phyloP scores from a whole-genome alignment of 495 filamentous ascomycete genomes.

The Talaromyces stipitatus region DNA sequence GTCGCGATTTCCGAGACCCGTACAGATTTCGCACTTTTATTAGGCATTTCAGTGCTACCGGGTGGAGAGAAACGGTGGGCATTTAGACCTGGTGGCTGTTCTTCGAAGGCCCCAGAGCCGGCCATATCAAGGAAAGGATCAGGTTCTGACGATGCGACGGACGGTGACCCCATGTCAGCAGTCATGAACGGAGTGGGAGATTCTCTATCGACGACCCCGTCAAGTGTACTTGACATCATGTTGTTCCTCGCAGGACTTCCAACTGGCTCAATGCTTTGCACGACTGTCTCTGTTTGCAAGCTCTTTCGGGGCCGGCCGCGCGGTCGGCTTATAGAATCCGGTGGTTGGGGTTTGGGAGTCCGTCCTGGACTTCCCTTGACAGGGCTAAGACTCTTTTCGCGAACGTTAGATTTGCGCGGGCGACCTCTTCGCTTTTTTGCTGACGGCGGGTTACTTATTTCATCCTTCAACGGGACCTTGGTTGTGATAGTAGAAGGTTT shows the following conservation, averaged over 20 bases:
- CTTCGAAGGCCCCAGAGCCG: slow-evolving; percentile 4
- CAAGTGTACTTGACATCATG: neutral
- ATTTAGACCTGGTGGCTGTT: slow-evolving; percentile 9
- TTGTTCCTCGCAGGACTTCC: slow-evolving; percentile 13
- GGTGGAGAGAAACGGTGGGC: slow-evolving; percentile 8
- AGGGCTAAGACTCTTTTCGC: slow-evolving; percentile 24
- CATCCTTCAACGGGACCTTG: slow-evolving; percentile 48
- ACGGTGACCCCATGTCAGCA: neutral
- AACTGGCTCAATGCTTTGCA: slow-evolving; percentile 5
- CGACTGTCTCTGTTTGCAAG: slow-evolving; percentile 11
- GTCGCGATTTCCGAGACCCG: neutral
- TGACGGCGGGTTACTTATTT: slow-evolving; percentile 19
- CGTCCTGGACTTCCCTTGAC: slow-evolving; percentile 25
- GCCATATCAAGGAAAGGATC: slow-evolving; percentile 6
- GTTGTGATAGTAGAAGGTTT: slow-evolving; percentile 36
- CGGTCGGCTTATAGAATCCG: slow-evolving; percentile 1
- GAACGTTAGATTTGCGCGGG: slow-evolving; percentile 35
- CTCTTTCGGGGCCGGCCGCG: slow-evolving; percentile 35
- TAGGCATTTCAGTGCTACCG: neutral
- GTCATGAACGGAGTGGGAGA: neutral
- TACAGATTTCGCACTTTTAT: neutral
- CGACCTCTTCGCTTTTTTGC: slow-evolving; percentile 34
- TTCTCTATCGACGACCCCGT: neutral
- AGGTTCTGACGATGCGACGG: neutral
- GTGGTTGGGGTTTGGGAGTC: slow-evolving; percentile 17